Base-by-base conservation (phyloP, 2,329 filamentous ascomycete species). In the Botryotinia calthae region DNA sequence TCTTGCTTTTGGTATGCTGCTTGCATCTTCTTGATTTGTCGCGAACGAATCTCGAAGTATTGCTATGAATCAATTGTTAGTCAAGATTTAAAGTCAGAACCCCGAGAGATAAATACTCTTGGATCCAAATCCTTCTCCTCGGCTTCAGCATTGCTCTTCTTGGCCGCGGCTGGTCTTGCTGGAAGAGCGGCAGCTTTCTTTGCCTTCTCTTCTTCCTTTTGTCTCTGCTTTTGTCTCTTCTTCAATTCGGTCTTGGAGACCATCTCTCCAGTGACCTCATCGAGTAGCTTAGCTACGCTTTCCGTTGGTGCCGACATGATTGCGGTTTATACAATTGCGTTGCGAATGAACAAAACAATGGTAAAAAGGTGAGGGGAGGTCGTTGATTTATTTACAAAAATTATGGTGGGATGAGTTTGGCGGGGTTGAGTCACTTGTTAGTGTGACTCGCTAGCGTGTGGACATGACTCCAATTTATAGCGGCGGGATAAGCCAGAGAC, bases 21-120 rank as follows among this genome's bases (percentile, higher is more conserved):
- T 28, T 40, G 34, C 65, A 68, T 68, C 79, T 91, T 91, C 83
- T 92, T 91, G 85, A 97, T 90, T 77, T 88, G 88, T 78, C 93
- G 89, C 80, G 92, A 97, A 76, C 96, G 93, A 81, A 98, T 97
- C 85, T 99, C 96, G 82, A 97, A 98, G 86, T 98, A 99, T 91
- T 93, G 91, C 89, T 92, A 70, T 64, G 16, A 70, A 73, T 59
- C 31, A 48, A 37, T 64, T 74, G 73, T 80, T 54, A 76, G 74
- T 71, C 40, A 8, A 56, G 37, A 62, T n/a, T 40, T 0, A 18
- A 18, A 40, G 8, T 4, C 34, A 25, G 62, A 68, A 20, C 22
- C 40, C 9, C 31, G 59, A 31, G 37, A 70, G 54, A 64, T 81
- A 80, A 87, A 81, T 80, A 92, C 90, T 81, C 93, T 93, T 62